Conservation (phyloP, 805 yeast species). For the Ogataea populi-albae region DNA sequence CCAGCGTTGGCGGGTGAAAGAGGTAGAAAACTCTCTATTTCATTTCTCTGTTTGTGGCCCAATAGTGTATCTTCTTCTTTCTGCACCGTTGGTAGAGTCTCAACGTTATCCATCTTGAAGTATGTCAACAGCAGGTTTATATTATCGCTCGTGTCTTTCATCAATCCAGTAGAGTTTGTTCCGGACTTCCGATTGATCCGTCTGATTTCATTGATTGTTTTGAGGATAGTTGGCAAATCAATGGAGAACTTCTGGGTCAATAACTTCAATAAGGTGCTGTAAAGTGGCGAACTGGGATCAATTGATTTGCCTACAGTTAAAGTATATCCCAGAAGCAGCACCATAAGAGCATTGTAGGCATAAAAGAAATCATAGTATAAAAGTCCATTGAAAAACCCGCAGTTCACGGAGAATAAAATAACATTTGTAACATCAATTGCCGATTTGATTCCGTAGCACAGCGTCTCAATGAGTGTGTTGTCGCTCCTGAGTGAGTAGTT, state of each 20-base stretch:
- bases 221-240: constrained; percentile 9
- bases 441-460: constrained; percentile 32
- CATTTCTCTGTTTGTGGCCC: too few species aligned
- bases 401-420: constrained; percentile 16
- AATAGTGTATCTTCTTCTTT: too few species aligned
- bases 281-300: constrained; percentile 3
- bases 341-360: constrained; percentile 36
- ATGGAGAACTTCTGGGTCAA: constrained; percentile 8
- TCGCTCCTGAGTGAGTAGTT: constrained; percentile 25
- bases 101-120: constrained; percentile 8
- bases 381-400: constrained; percentile 29
- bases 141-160: constrained; percentile 33
- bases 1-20: neutral
- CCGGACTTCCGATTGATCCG: constrained; percentile 14
- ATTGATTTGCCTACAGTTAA: constrained; percentile 15
- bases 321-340: constrained; percentile 33
- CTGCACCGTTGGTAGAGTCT: too few species aligned
- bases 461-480: constrained; percentile 30
- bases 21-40: neutral
- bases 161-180: constrained; percentile 26
- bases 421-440: constrained; percentile 30
- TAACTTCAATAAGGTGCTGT: constrained; percentile 9
- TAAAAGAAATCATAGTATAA: constrained; percentile 35
- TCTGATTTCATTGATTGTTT: constrained; percentile 16
- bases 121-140: constrained; percentile 27